Percentiles rank a stretch among this genome's conserved stretches.
Evolutionary conservation across 2,329 filamentous ascomycete genomes (phyloP).

Genomic region (Xylariaceae sp.): DNA sequence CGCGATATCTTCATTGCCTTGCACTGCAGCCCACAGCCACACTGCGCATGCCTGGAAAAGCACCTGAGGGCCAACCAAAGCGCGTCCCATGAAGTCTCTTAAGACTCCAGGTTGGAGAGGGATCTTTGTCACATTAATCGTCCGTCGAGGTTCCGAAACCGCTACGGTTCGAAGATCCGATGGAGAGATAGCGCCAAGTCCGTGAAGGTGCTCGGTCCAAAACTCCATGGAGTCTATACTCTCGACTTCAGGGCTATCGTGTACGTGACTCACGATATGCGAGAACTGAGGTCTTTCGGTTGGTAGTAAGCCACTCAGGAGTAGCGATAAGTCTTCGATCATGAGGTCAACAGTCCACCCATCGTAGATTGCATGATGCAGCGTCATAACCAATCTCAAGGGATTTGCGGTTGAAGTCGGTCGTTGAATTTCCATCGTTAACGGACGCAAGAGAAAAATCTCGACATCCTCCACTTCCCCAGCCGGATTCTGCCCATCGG

Average conservation of each 20-base stretch:
- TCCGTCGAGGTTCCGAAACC: slow-evolving; percentile 26
- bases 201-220: slow-evolving; percentile 63
- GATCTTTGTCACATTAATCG: slow-evolving; percentile 29
- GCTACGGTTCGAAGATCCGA: slow-evolving; percentile 51
- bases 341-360: slow-evolving; percentile 87
- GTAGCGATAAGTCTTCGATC: slow-evolving; percentile 55
- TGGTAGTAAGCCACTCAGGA: slow-evolving; percentile 36
- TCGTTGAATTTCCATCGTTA: slow-evolving; percentile 52
- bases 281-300: slow-evolving; percentile 53
- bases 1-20: slow-evolving; percentile 59
- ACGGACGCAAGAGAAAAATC: slow-evolving; percentile 48
- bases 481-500: slow-evolving; percentile 19
- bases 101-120: slow-evolving; percentile 33
- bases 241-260: slow-evolving; percentile 22
- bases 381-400: slow-evolving; percentile 43
- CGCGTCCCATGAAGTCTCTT: slow-evolving; percentile 33
- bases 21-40: slow-evolving; percentile 59
- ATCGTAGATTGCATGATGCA: slow-evolving; percentile 85
- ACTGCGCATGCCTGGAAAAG: slow-evolving; percentile 69
- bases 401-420: slow-evolving; percentile 14
- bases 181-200: slow-evolving; percentile 48
- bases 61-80: slow-evolving; percentile 58
- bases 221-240: slow-evolving; percentile 50
- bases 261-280: slow-evolving; percentile 46
- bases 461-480: slow-evolving; percentile 37